Evolutionary conservation across 148 eudicot species (phyloP).

Genomic region (Rhododendron simsii): DNA sequence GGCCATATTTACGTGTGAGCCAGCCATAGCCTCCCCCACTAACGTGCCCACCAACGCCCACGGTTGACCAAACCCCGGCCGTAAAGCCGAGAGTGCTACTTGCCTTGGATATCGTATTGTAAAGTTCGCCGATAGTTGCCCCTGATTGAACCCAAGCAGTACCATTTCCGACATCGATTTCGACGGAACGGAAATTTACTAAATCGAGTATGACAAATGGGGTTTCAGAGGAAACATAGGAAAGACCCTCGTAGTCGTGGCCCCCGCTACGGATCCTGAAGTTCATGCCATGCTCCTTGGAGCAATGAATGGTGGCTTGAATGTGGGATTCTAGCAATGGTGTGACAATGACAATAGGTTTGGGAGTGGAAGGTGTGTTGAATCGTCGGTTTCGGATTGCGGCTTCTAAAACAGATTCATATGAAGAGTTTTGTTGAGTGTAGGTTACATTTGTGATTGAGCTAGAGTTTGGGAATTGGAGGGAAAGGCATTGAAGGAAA

Average conservation of each 20-base stretch:
- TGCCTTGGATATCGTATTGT: neutral
- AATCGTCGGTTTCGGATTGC: neutral
- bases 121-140: neutral
- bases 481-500: neutral
- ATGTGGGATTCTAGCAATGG: neutral
- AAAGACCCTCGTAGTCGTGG: slow-evolving; percentile 17
- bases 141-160: slow-evolving; percentile 15
- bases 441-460: slow-evolving; percentile 6
- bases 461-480: neutral
- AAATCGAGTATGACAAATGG: slow-evolving; percentile 3
- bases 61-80: slow-evolving; percentile 6
- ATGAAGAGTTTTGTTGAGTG: slow-evolving; percentile 10
- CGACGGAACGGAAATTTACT: neutral
- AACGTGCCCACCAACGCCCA: slow-evolving; percentile 14
- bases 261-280: slow-evolving; percentile 8
- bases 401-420: neutral
- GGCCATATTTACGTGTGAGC: slow-evolving; percentile 2
- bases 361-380: neutral
- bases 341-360: slow-evolving; percentile 8
- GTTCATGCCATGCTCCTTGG: neutral
- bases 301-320: neutral
- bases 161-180: neutral
- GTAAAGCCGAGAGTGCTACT: neutral
- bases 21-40: slow-evolving; percentile 12
- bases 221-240: slow-evolving; percentile 1